Percentiles rank a stretch among this genome's conserved stretches.
Evolutionary conservation across 1,284 basidiomycete genomes (phyloP).

Genomic region (Heterobasidion occidentale): DNA sequence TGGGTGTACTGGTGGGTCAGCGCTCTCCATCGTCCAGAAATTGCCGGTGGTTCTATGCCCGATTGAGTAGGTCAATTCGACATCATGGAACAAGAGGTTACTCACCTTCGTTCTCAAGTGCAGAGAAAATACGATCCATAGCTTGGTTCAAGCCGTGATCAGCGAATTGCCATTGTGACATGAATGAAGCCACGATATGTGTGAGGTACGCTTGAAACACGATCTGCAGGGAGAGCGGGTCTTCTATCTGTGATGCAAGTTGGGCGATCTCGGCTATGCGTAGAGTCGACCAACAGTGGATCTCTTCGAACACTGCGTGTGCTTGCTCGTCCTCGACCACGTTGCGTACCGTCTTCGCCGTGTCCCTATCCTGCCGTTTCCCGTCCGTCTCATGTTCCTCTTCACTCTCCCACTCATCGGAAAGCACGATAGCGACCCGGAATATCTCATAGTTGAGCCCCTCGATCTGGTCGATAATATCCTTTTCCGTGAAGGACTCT

Average conservation of each 20-base stretch:
- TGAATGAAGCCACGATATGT: neutral
- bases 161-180: neutral
- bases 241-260: neutral
- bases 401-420: neutral
- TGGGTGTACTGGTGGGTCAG: neutral
- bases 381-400: neutral
- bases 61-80: neutral
- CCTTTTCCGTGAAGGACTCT: neutral
- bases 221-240: neutral
- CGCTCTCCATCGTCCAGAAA: neutral
- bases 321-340: neutral
- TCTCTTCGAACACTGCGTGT: neutral
- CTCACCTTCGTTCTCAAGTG: neutral
- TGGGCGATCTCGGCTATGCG: neutral
- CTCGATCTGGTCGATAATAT: neutral
- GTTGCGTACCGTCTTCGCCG: no score
- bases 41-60: neutral
- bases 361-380: neutral
- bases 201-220: neutral
- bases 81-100: neutral
- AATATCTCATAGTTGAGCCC: neutral
- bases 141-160: neutral
- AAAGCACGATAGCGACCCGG: neutral
- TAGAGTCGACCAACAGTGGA: no score
- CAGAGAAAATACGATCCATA: neutral